phyloP scores from a whole-genome alignment of 2,329 filamentous ascomycete genomes.

The Colletotrichum sp. region DNA sequence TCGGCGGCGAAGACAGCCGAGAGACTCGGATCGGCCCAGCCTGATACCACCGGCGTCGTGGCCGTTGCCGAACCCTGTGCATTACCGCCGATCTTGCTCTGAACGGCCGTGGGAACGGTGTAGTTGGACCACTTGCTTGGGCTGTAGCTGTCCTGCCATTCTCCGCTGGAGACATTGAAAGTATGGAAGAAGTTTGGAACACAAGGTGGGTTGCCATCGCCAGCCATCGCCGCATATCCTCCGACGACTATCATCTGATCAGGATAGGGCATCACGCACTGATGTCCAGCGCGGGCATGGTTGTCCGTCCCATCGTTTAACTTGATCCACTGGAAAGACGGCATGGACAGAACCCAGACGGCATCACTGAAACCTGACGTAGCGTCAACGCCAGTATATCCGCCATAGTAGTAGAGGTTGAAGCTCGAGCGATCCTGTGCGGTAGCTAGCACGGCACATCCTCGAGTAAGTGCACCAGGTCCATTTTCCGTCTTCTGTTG shows the following conservation, averaged over 20 bases:
- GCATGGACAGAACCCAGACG: conserved; percentile 82
- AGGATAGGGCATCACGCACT: conserved; percentile 77
- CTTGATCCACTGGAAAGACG: conserved; percentile 79
- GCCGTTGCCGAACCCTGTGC: conserved; percentile 71
- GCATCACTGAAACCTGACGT: conserved; percentile 59
- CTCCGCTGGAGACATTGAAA: conserved; percentile 73
- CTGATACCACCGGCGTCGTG: conserved; percentile 64
- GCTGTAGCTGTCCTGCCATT: conserved; percentile 75
- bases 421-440: conserved; percentile 75
- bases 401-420: conserved; percentile 81
- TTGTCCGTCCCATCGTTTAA: conserved; percentile 43
- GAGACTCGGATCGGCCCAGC: conserved; percentile 57
- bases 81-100: conserved; percentile 70
- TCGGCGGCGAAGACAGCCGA: conserved; percentile 55
- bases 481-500: conserved; percentile 66
- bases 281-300: conserved; percentile 73
- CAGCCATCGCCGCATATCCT: conserved; percentile 52
- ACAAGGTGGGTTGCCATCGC: conserved; percentile 38
- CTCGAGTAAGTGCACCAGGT: conserved; percentile 64
- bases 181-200: conserved; percentile 61
- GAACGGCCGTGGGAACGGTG: conserved; percentile 68
- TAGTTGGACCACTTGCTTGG: conserved; percentile 70
- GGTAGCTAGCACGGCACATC: conserved; percentile 77
- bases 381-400: conserved; percentile 58
- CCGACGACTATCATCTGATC: conserved; percentile 82